These are phyloP conservation scores for Dryas integrifolia DNA, from an alignment of 331 rosid species.

Conservation along the genomic window DNA sequence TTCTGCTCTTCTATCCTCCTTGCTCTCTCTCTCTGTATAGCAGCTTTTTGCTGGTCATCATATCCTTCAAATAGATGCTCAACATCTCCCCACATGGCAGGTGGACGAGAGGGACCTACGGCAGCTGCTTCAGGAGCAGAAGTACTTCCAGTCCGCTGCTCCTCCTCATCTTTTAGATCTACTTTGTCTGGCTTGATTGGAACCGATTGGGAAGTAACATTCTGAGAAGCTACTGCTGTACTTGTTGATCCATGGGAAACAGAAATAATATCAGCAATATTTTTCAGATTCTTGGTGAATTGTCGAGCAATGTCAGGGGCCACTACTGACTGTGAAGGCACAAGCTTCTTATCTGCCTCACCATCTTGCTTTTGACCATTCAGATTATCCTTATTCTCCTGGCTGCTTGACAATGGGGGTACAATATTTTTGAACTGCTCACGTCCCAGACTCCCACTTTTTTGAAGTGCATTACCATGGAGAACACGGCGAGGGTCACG, in stretches of 20 bases:
- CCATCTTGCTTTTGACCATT: slow-evolving; percentile 50
- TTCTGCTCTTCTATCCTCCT: slow-evolving; percentile 93
- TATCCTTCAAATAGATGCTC: slow-evolving; percentile 88
- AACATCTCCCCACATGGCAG: slow-evolving; percentile 74
- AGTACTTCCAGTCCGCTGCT: slow-evolving; percentile 34
- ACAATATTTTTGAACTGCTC: slow-evolving; percentile 56
- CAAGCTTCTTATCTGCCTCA: slow-evolving; percentile 45
- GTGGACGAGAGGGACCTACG: slow-evolving; percentile 46
- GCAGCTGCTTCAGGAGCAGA: slow-evolving; percentile 48
- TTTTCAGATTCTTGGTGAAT: slow-evolving; percentile 79
- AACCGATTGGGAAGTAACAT: slow-evolving; percentile 45
- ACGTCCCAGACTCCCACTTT: slow-evolving; percentile 51
- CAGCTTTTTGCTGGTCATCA: slow-evolving; percentile 89
- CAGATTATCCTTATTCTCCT: slow-evolving; percentile 46
- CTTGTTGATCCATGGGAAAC: slow-evolving; percentile 55
- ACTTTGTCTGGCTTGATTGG: slow-evolving; percentile 46
- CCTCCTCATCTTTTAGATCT: slow-evolving; percentile 53
- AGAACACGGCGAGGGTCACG: slow-evolving; percentile 95
- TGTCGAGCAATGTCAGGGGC: slow-evolving; percentile 71
- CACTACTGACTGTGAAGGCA: slow-evolving; percentile 40
- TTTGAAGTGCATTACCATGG: slow-evolving; percentile 55
- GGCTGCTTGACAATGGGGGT: slow-evolving; percentile 38
- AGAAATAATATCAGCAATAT: slow-evolving; percentile 76
- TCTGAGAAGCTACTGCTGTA: slow-evolving; percentile 41
- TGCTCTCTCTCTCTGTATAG: slow-evolving; percentile 90